Base-by-base conservation (phyloP, 1,139 yeast species). In the Pichia sp. region DNA sequence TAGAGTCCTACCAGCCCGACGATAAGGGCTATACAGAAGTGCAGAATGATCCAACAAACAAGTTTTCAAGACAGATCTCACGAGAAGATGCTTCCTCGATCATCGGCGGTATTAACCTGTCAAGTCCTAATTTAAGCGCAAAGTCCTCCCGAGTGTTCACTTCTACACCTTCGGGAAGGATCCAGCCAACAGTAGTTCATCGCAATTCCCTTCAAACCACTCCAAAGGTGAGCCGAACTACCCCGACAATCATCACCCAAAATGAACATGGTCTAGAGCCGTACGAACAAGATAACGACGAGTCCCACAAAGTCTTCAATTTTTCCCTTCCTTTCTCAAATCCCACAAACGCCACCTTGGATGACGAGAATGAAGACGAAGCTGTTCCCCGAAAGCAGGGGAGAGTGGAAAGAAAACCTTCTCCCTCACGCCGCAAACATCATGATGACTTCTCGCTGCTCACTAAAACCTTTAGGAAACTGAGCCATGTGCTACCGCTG, bases 1-100 rank as follows among this genome's bases (percentile, higher is more conserved):
- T 48, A 8, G 19, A 15, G n/a, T 47, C 54, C 5, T 52, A 52
- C 45, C 41, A 38, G 11, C 54, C 54, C 13, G 49, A 46, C 8
- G n/a, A n/a, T 19, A 19, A 38, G 5, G 50, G 43, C 8, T 48
- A n/a, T 7, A 34, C 23, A 23, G 38, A 40, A 4, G 4, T 26
- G 8, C 26, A 26, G 5, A n/a, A 32, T 5, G 23, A 29, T 30
- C n/a, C 47, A 8, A 23, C 4, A 4, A 44, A 43, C 26, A 53
- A 42, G 23, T 53, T 53, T 23, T 11, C 53, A 29, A 53, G 53
- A 36, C 53, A 50, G 38, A 34, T 55, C 13, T 44, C 57, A 16
- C 51, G 50, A 15, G 54, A 54, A 48, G 61, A 58, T 49, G 65
- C 63, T 7, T 53, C 64, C 30, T 59, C 63, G 1, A 57, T 62